These are phyloP conservation scores for Kodamaea kaohsiungensis DNA, from an alignment of 805 yeast species.

Conservation along the genomic window DNA sequence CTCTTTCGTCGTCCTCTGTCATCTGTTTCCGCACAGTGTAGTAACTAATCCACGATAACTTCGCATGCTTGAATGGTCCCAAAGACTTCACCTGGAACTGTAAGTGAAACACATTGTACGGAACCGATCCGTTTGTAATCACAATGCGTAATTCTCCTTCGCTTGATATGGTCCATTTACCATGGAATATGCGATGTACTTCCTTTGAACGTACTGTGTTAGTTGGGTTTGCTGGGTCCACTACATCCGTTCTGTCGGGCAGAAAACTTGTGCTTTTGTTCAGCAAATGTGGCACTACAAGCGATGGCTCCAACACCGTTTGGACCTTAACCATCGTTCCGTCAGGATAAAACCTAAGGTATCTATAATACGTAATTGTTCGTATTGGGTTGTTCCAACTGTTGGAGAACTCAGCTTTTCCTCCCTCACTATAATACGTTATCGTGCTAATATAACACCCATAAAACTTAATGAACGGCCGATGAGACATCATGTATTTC, in stretches of 20 bases:
- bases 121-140: conserved; percentile 59
- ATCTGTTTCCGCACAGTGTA: conserved; percentile 51
- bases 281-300: conserved; percentile 61
- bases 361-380: conserved; percentile 86
- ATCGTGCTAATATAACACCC: conserved; percentile 88
- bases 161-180: conserved; percentile 58
- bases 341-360: conserved; percentile 74
- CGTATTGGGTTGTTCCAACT: conserved; percentile 76
- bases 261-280: conserved; percentile 18
- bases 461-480: conserved; percentile 78
- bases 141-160: conserved; percentile 51
- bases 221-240: conserved; percentile 14
- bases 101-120: conserved; percentile 64
- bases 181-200: conserved; percentile 42
- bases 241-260: conserved; percentile 20
- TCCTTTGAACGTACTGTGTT: conserved; percentile 16
- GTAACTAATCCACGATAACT: conserved; percentile 70
- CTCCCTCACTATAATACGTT: conserved; percentile 83
- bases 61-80: conserved; percentile 58
- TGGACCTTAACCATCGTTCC: conserved; percentile 73
- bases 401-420: conserved; percentile 61
- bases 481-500: conserved; percentile 53
- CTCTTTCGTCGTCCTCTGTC: conserved; percentile 46
- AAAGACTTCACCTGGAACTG: conserved; percentile 57
- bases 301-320: conserved; percentile 69